A percentile compares a stretch with the other conserved stretches of the same genome.
Conservation (phyloP, 2,329 filamentous ascomycete species). For the Ascosphaera acerosa region DNA sequence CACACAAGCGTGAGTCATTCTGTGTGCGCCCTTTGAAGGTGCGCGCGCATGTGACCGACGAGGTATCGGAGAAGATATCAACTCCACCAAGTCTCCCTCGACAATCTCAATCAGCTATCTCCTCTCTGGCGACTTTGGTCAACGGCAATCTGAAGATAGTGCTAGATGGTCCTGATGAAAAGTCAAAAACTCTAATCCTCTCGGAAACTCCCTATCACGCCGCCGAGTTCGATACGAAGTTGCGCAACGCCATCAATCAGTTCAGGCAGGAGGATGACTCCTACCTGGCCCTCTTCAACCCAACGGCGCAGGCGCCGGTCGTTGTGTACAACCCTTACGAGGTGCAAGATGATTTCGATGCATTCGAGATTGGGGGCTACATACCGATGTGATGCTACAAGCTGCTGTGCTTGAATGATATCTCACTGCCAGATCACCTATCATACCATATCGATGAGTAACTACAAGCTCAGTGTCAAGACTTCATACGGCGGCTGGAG, state of each 20-base stretch:
- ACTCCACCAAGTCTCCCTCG: no score
- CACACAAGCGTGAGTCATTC: background rate
- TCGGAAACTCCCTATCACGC: constrained; percentile 3
- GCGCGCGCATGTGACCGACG: no score
- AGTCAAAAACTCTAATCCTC: no score
- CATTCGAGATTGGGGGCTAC: constrained; percentile 9
- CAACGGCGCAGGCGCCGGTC: constrained; percentile 5
- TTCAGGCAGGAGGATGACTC: constrained; percentile 4
- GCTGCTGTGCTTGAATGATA: constrained; percentile 8
- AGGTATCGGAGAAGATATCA: no score
- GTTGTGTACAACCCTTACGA: constrained; percentile 9
- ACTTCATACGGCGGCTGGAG: no score
- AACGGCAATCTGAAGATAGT: background rate
- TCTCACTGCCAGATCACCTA: constrained; percentile 5
- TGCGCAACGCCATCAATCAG: constrained; percentile 3
- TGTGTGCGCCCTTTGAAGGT: background rate
- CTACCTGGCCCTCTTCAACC: constrained; percentile 9
- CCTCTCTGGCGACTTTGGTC: background rate
- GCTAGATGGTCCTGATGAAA: no score
- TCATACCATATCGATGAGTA: no score
- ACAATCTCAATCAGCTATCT: no score
- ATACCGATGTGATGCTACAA: constrained; percentile 4
- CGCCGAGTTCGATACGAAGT: constrained; percentile 3
- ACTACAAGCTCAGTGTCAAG: no score
- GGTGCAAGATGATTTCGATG: constrained; percentile 9